These are phyloP conservation scores for Teunomyces cretensis DNA, from an alignment of 805 yeast genomes.

Conservation along the genomic window DNA sequence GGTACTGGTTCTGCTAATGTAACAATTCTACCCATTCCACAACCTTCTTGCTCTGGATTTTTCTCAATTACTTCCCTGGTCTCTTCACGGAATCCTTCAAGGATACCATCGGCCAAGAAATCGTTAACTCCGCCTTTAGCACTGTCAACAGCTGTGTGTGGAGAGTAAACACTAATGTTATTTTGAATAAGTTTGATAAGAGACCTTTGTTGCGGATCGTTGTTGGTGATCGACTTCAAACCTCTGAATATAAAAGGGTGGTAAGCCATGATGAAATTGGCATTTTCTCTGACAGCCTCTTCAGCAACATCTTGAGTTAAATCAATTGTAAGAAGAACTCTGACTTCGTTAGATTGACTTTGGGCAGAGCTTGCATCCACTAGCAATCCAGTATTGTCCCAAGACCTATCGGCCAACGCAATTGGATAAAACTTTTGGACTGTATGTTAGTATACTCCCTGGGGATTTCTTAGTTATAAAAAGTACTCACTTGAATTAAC, in stretches of 20 bases:
- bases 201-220: conserved; percentile 80
- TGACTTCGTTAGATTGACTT: conserved; percentile 16
- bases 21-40: conserved; percentile 83
- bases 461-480: conserved; percentile 21
- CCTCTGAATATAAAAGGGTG: conserved; percentile 93
- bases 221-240: conserved; percentile 62
- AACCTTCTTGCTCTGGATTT: conserved; percentile 43
- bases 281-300: conserved; percentile 65
- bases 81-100: conserved; percentile 23
- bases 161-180: conserved; percentile 87
- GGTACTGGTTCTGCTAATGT: conserved; percentile 43
- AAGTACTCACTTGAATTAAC: conserved; percentile 38
- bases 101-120: conserved; percentile 71
- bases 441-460: conserved; percentile 13
- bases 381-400: conserved; percentile 95
- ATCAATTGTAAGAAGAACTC: conserved; percentile 73
- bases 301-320: conserved; percentile 79
- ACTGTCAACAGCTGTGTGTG: conserved; percentile 96
- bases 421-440: conserved; percentile 81
- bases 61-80: conserved; percentile 44
- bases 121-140: conserved; percentile 93
- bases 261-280: conserved; percentile 74
- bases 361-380: conserved; percentile 59
- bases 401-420: conserved; percentile 75
- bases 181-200: conserved; percentile 68